Evolutionary conservation across 2,329 filamentous ascomycete genomes (phyloP), one percentile per base, ranked within the genome.

Genomic region (Juglanconis juglandina): DNA sequence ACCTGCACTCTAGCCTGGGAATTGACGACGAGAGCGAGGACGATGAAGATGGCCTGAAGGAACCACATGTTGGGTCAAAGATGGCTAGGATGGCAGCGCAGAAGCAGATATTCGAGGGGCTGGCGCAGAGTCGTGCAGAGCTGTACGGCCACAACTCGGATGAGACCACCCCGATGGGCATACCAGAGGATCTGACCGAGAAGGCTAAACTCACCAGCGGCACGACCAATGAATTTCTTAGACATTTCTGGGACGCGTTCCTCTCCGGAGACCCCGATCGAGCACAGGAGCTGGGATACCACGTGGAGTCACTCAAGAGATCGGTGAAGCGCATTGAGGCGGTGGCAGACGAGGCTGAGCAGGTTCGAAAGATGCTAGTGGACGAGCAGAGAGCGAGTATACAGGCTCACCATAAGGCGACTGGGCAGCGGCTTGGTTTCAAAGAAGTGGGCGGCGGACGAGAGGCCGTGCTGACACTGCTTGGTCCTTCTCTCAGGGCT

Each of bases 221-320:
- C 56, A 99, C 95, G 0, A 96, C 92, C 0, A 89, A 91, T 42
- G 95, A 99, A 70, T 99, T 98, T 69, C 79, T 99, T n/a, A 91
- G 94, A 68, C 96, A 98, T 73, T 99, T 99, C 77, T 99, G 94
- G 94, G 84, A 86, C 39, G 87, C 93, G 0, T 99, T 96, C 70
- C 81, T 96, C 33, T 97, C 93, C 0, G 94, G 93, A 13, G 91
- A 97, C 70, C 77, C 90, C 1, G 88, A 91, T 62, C 87, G 91
- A 39, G 91, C 91, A 0, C 81, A 82, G 47, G 94, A 99, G 74
- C 81, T 97, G 13, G 86, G 87, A 6, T 92, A 90, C 63, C 82
- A 97, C 51, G 87, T 90, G 7, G 91, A 96, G 71, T 94, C 92
- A 9, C 81, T 99, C 13, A 84, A 86, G 62, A 86, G 89, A 61